These are phyloP conservation scores for Phaeotremella skinneri DNA, from an alignment of 768 basidiomycete genomes.

Conservation along the genomic window DNA sequence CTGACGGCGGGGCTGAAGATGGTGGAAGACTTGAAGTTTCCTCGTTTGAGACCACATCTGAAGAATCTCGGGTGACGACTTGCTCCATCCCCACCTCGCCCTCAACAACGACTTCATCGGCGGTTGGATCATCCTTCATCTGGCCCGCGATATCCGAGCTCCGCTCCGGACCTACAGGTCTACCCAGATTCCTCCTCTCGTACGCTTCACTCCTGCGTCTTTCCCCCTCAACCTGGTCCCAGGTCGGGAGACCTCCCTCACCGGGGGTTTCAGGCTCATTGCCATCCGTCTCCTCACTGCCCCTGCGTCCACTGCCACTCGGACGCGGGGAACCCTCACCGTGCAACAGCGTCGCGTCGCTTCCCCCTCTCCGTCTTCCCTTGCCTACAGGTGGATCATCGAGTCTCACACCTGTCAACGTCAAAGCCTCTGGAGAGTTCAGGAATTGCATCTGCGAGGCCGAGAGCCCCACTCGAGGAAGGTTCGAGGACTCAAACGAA, in stretches of 20 bases:
- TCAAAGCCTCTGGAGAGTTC: conserved; percentile 24
- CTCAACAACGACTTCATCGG: too few relatives aligned
- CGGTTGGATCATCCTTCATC: neutral
- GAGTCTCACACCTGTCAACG: conserved; percentile 21
- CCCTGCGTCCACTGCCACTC: conserved; percentile 5
- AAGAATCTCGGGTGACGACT: too few relatives aligned
- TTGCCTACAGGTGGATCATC: conserved; percentile 20
- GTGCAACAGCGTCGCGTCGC: conserved; percentile 6
- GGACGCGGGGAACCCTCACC: neutral
- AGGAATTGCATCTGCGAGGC: conserved; percentile 41
- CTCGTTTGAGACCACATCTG: too few relatives aligned
- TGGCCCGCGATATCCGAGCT: too few relatives aligned
- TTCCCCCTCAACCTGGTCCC: conserved; percentile 26
- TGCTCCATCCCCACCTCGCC: neutral
- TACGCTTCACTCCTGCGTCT: conserved; percentile 19
- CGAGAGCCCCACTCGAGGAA: conserved; percentile 35
- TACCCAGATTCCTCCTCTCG: conserved; percentile 12
- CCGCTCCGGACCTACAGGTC: neutral
- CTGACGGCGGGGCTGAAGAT: too few relatives aligned
- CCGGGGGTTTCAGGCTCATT: neutral
- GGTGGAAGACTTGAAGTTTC: too few relatives aligned
- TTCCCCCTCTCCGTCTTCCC: conserved; percentile 13
- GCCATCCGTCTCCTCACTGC: neutral
- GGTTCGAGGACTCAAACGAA: conserved; percentile 21
- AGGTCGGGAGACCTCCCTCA: conserved; percentile 14